A percentile compares a stretch with the other conserved stretches of the same genome.
Conservation (phyloP, 1,284 basidiomycete species). For the Caloboletus inedulis region DNA sequence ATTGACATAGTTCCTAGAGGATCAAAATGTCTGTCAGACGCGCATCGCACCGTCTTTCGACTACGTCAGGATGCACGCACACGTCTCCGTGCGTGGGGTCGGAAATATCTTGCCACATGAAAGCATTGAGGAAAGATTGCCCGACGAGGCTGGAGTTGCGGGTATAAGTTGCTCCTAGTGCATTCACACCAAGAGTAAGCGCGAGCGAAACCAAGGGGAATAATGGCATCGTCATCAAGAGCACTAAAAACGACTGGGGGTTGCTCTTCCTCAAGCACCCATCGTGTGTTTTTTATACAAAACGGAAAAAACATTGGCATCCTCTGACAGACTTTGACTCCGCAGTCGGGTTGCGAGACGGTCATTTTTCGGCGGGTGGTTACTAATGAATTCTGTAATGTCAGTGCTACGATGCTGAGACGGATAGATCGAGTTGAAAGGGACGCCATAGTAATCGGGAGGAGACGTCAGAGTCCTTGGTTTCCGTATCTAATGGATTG, state of each 20-base stretch:
- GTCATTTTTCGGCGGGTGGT: neutral
- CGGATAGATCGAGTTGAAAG: neutral
- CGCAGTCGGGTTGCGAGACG: too few relatives aligned
- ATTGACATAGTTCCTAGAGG: slow-evolving; percentile 51
- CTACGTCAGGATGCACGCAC: slow-evolving; percentile 24
- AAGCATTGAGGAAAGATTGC: slow-evolving; percentile 38
- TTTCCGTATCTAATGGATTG: neutral
- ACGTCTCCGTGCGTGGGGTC: slow-evolving; percentile 48
- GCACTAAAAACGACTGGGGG: neutral
- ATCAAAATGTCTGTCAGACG: neutral
- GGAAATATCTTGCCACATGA: slow-evolving; percentile 39
- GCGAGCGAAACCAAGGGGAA: neutral
- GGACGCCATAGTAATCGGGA: neutral
- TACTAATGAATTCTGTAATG: neutral
- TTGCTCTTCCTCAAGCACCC: neutral
- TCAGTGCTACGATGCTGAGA: neutral
- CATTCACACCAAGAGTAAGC: neutral
- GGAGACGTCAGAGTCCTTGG: neutral
- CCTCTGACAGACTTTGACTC: neutral
- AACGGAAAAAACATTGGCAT: neutral
- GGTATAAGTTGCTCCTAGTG: slow-evolving; percentile 4
- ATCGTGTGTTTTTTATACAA: neutral
- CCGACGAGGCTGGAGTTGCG: slow-evolving; percentile 34
- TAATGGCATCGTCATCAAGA: neutral
- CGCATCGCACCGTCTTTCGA: neutral